Conservation (phyloP, 2,329 filamentous ascomycete species). For the Ophiocordyceps sinensis region DNA sequence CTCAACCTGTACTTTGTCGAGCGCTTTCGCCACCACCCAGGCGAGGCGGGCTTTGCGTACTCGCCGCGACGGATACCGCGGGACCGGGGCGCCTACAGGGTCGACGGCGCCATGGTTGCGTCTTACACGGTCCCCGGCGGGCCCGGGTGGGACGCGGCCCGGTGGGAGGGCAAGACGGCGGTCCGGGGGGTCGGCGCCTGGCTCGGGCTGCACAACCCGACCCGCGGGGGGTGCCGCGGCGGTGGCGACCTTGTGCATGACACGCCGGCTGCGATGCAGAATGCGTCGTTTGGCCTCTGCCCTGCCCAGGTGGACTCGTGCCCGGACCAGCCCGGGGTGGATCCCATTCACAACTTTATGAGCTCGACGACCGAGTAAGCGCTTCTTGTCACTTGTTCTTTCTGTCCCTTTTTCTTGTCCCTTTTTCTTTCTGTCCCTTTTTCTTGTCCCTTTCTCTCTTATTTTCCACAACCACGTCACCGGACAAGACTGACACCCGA, state of each 20-base stretch:
- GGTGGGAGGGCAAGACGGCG: not conserved
- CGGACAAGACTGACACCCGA: conserved; percentile 7
- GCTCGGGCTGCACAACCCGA: not conserved
- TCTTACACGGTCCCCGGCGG: not conserved
- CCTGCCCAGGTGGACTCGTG: not conserved
- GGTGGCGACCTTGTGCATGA: not conserved
- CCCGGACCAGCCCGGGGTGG: conserved; percentile 13
- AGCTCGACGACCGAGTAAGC: conserved; percentile 28
- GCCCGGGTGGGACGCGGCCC: not conserved
- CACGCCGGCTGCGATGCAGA: not conserved
- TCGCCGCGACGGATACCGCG: not conserved
- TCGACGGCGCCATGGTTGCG: not conserved
- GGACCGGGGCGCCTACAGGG: not conserved
- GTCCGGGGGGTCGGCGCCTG: not conserved
- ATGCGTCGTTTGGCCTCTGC: not conserved
- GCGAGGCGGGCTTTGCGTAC: not conserved
- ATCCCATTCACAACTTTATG: conserved; percentile 25
- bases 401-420: no score
- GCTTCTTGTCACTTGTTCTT: no score
- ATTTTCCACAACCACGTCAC: no score
- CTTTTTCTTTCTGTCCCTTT: no score
- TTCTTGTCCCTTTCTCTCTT: no score
- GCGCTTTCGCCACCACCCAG: not conserved
- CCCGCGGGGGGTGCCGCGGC: not conserved
- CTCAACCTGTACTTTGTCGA: not conserved